Conservation (phyloP, 176 grass and related monocot species). For the Carex scoparia region DNA sequence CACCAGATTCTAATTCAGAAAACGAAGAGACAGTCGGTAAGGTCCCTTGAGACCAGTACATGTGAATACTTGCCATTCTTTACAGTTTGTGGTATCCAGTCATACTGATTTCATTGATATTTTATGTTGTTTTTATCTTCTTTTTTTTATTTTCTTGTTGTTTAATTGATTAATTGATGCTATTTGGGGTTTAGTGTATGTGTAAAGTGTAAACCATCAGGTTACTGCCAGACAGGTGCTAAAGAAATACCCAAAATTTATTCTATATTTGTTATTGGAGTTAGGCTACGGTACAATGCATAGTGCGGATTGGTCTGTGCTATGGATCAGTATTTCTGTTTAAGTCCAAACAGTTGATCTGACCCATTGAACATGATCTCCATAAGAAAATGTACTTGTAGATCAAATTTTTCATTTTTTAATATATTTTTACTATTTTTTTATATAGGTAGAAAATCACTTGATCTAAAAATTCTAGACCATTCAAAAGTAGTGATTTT, state of each 20-base stretch:
- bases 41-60: conserved; percentile 2
- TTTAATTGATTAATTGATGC: background rate
- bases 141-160: conserved; percentile 1
- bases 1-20: conserved; percentile 44
- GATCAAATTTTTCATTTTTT: too few species aligned
- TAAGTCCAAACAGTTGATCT: too few species aligned
- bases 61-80: background rate
- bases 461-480: too few species aligned
- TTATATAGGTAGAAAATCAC: too few species aligned
- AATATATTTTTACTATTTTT: too few species aligned
- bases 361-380: too few species aligned
- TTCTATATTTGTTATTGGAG: too few species aligned
- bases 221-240: background rate
- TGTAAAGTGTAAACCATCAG: background rate
- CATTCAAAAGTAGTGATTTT: too few species aligned
- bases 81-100: background rate
- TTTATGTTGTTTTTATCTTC: background rate
- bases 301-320: too few species aligned
- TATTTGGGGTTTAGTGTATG: background rate
- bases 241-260: background rate
- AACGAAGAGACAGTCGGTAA: conserved; percentile 38
- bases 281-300: too few species aligned
- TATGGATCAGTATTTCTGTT: too few species aligned
- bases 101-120: conserved; percentile 3
- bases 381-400: too few species aligned